Evolutionary conservation across 2,329 filamentous ascomycete species (phyloP).

Genomic region (Dendryphion nanum): DNA sequence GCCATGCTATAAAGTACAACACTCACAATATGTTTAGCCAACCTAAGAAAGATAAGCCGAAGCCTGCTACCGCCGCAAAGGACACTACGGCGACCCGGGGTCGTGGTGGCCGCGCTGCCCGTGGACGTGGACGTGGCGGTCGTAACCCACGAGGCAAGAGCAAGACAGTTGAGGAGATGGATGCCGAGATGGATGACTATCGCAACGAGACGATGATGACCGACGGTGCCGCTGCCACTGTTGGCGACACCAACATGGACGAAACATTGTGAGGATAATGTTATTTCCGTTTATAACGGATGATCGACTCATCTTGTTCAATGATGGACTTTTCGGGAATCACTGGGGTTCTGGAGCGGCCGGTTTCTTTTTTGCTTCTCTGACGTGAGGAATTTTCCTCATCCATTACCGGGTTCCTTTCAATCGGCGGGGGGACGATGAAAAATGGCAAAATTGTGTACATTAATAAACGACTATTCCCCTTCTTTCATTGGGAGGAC

Average conservation of each 20-base stretch:
- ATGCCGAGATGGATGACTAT: slow-evolving; percentile 97
- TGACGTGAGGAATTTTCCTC: no score
- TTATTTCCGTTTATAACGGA: no score
- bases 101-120: slow-evolving; percentile 51
- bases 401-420: no score
- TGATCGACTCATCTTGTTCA: no score
- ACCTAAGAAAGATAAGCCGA: slow-evolving; percentile 59
- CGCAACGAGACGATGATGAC: slow-evolving; percentile 45
- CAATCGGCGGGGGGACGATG: no score
- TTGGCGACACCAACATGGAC: slow-evolving; percentile 39
- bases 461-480: no score
- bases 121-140: slow-evolving; percentile 40
- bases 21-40: slow-evolving; percentile 53
- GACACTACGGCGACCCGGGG: slow-evolving; percentile 53
- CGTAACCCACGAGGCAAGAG: slow-evolving; percentile 58
- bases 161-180: slow-evolving; percentile 95
- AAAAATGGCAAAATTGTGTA: no score
- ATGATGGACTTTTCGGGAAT: neutral
- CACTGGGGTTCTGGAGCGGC: slow-evolving; percentile 9
- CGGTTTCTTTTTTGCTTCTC: slow-evolving; percentile 10
- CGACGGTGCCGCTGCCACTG: slow-evolving; percentile 45
- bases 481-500: no score
- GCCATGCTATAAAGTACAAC: neutral
- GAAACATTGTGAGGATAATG: slow-evolving; percentile 40
- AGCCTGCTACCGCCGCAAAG: slow-evolving; percentile 77